Evolutionary conservation across 2,329 filamentous ascomycete genomes (phyloP), one percentile per base, ranked within the genome.

Genomic region (Graphilbum fragrans): DNA sequence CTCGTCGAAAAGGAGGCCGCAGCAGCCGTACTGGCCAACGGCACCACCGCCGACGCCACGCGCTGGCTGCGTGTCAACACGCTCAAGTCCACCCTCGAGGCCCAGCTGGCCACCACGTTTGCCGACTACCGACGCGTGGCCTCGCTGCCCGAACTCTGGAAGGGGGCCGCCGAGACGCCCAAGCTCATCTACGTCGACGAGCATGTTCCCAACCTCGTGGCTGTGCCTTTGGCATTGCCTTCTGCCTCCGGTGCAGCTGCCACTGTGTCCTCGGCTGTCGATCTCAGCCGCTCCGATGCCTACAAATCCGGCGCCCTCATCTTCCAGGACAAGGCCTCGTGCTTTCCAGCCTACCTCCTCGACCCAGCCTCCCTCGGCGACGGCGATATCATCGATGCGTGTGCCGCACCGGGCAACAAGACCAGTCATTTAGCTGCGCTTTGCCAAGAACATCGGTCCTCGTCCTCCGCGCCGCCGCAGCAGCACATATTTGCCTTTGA

Each of bases 331-430:
- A 96, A 95, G 60, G 90, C 92, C 0, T 95, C 88, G 1, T 98
- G 92, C 56, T 95, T 98, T 54, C 92, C 92, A 0, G 92, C 90
- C 1, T 92, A 92, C 55, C 67, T 98, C 3, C 66, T 98, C 0
- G 70, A 94, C 39, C 77, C 82, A 0, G 64, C 63, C 0, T 64
- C 75, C 9, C 17, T 38, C 3, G 19, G 21, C 16, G 29, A 18
- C 19, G 86, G 86, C 20, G 78, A 92, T 53, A 67, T 93, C 9
- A 75, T 96, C n/a, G 92, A 98, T 59, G 85, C 85, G 0, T 96
- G 90, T 57, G 86, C 92, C 0, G 92, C 92, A 1, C 92, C 92
- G 2, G 92, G 92, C 6, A 98, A 98, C 60, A 98, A 98, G 63
- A 96, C 92, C 1, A 96, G 90, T 8, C 92, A 96, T 58, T 63